Conservation (phyloP, 495 filamentous ascomycete genomes). For the Cudoniella acicularis region DNA sequence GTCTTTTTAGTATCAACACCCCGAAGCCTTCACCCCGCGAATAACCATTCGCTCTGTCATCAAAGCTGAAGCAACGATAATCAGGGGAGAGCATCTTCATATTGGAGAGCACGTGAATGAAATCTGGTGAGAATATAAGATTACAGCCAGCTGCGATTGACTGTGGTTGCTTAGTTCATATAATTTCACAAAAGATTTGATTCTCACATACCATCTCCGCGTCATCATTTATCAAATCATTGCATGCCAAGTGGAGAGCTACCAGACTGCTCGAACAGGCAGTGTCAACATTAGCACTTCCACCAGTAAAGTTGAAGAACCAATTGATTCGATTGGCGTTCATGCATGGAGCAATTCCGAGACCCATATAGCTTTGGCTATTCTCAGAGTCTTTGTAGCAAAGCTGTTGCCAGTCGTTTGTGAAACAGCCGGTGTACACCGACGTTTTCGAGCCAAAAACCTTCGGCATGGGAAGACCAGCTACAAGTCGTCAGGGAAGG, state of each 20-base stretch:
- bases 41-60: conserved; percentile 59
- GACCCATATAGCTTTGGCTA: conserved; percentile 25
- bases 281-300: conserved; percentile 75
- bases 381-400: conserved; percentile 15
- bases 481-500: conserved; percentile 20
- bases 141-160: conserved; percentile 4
- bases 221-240: conserved; percentile 61
- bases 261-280: conserved; percentile 76
- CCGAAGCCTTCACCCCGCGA: conserved; percentile 60
- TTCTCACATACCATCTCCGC: conserved; percentile 31
- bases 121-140: neutral
- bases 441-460: conserved; percentile 25
- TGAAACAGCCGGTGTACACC: conserved; percentile 33
- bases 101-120: conserved; percentile 10
- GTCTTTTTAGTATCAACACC: conserved; percentile 55
- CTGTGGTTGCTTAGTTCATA: neutral
- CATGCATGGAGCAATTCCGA: conserved; percentile 44
- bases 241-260: conserved; percentile 68
- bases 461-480: conserved; percentile 37
- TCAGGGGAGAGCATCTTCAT: conserved; percentile 33
- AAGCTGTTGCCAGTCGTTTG: conserved; percentile 30
- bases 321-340: conserved; percentile 59
- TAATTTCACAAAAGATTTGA: neutral
- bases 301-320: conserved; percentile 51
- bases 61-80: conserved; percentile 56